Percentiles rank a stretch among this genome's conserved stretches.
phyloP scores from a whole-genome alignment of 2,329 filamentous ascomycete genomes.

The Pseudohalonectria lignicola region DNA sequence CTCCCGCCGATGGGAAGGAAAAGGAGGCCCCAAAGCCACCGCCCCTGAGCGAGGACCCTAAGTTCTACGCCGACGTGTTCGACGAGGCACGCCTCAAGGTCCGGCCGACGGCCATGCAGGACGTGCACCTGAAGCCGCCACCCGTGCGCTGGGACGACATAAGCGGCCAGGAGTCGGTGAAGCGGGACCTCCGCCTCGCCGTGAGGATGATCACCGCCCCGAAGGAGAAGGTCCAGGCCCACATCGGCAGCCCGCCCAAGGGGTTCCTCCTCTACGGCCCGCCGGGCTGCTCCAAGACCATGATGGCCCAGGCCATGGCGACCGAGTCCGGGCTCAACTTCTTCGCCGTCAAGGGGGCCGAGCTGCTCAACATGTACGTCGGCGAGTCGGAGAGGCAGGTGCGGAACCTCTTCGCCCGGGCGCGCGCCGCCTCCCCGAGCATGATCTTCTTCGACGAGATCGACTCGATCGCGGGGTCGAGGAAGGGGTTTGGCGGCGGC shows the following conservation, averaged over 20 bases:
- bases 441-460: conserved; percentile 98
- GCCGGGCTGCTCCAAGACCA: conserved; percentile 88
- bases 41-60: not conserved
- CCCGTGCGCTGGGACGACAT: conserved; percentile 82
- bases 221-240: conserved; percentile 18
- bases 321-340: conserved; percentile 90
- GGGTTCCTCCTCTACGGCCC: conserved; percentile 85
- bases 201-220: conserved; percentile 24
- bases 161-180: conserved; percentile 71
- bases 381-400: conserved; percentile 85
- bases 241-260: conserved; percentile 50
- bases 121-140: conserved; percentile 79
- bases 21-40: conserved; percentile 3
- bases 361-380: conserved; percentile 93
- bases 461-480: conserved; percentile 63
- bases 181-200: conserved; percentile 44
- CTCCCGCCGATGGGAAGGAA: not conserved
- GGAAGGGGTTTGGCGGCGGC: conserved; percentile 28
- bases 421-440: conserved; percentile 73
- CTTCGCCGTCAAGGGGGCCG: conserved; percentile 85
- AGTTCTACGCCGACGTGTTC: conserved; percentile 35
- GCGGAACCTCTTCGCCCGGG: conserved; percentile 75
- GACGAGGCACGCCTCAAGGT: conserved; percentile 55
- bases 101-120: conserved; percentile 78
- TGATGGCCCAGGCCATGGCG: conserved; percentile 82